Conservation (phyloP, 2,329 filamentous ascomycete genomes). For the Oidium heveae region DNA sequence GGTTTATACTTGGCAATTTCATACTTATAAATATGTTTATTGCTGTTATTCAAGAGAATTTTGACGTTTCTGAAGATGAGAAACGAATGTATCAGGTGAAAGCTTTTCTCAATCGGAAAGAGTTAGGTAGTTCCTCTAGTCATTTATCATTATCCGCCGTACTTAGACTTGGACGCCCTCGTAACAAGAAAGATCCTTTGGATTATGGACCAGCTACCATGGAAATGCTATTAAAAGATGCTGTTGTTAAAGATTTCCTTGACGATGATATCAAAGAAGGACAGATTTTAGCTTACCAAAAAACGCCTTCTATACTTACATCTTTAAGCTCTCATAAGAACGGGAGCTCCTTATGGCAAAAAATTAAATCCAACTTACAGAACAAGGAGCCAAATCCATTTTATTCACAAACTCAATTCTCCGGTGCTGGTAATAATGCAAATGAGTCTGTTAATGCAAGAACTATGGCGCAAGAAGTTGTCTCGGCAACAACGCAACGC, state of each 20-base stretch:
- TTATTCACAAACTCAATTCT: constrained; percentile 56
- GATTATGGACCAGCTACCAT: constrained; percentile 81
- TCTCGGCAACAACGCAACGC: constrained; percentile 56
- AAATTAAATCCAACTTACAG: constrained; percentile 27
- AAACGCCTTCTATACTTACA: constrained; percentile 5
- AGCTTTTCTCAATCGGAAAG: constrained; percentile 76
- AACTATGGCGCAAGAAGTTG: constrained; percentile 73
- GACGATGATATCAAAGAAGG: constrained; percentile 38
- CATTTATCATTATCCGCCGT: constrained; percentile 56
- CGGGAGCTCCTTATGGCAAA: constrained; percentile 33
- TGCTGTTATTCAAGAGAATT: constrained; percentile 98
- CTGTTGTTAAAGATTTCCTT: constrained; percentile 81
- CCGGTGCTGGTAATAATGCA: constrained; percentile 20
- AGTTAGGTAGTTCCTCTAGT: constrained; percentile 38
- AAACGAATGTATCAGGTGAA: constrained; percentile 93
- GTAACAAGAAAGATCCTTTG: constrained; percentile 49
- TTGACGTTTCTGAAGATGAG: constrained; percentile 94
- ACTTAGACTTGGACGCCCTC: constrained; percentile 34
- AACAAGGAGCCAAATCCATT: constrained; percentile 78
- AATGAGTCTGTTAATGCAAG: constrained; percentile 65
- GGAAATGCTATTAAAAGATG: constrained; percentile 91
- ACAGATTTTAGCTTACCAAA: constrained; percentile 11
- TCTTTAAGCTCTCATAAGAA: constrained; percentile 26
- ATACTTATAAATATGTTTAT: constrained; percentile 99
- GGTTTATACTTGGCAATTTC: constrained; percentile 89